Evolutionary conservation across 2,329 filamentous ascomycete species (phyloP).

Genomic region (Septoria petroselini): DNA sequence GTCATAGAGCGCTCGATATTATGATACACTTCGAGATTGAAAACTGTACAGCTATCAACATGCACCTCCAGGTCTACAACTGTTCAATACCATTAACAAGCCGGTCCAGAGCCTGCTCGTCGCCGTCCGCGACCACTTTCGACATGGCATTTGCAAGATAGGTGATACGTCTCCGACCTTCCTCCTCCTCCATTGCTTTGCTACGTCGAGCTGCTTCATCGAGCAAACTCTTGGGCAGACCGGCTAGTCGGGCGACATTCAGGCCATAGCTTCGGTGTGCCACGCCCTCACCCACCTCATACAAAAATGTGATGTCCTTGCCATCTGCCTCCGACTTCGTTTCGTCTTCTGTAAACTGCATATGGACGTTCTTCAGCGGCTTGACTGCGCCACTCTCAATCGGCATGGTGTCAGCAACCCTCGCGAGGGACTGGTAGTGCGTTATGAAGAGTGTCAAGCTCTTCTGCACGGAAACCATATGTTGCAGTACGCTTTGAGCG

Average conservation of each 20-base stretch:
- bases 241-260: slow-evolving; percentile 85
- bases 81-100: slow-evolving; percentile 46
- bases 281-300: slow-evolving; percentile 85
- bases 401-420: slow-evolving; percentile 66
- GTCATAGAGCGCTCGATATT: no score
- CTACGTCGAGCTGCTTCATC: slow-evolving; percentile 79
- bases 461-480: slow-evolving; percentile 70
- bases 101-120: slow-evolving; percentile 37
- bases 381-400: slow-evolving; percentile 47
- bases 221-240: slow-evolving; percentile 71
- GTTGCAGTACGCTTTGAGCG: slow-evolving; percentile 82
- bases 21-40: slow-evolving; percentile 21
- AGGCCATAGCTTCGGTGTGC: slow-evolving; percentile 92
- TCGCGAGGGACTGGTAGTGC: slow-evolving; percentile 86
- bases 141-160: slow-evolving; percentile 33
- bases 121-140: slow-evolving; percentile 24
- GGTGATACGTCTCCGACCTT: slow-evolving; percentile 60
- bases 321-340: slow-evolving; percentile 47
- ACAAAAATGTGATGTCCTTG: slow-evolving; percentile 87
- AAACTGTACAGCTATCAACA: not conserved
- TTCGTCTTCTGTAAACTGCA: slow-evolving; percentile 73
- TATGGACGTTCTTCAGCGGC: slow-evolving; percentile 78
- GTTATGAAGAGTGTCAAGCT: slow-evolving; percentile 94
- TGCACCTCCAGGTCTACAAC: slow-evolving; percentile 34
- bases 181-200: slow-evolving; percentile 70